phyloP scores from a whole-genome alignment of 371 early-diverging fungal genomes.

The Phascolomyces articulosus region DNA sequence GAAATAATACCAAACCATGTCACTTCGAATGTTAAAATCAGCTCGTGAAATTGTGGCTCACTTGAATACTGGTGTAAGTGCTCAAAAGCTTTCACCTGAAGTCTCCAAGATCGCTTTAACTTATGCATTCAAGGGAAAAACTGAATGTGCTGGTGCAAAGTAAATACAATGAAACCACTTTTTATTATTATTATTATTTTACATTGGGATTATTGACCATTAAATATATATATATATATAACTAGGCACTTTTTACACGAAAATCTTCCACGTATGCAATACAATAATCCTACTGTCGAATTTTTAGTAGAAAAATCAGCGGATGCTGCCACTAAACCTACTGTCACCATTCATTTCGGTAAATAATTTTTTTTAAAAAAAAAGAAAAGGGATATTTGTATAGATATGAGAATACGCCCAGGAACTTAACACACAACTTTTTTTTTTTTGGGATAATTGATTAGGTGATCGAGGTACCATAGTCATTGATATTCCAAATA shows the following conservation, averaged over 20 bases:
- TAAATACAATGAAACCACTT: conserved; percentile 19
- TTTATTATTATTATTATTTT: neutral
- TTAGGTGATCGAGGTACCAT: conserved; percentile 23
- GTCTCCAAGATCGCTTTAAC: conserved; percentile 60
- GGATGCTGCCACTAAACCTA: conserved; percentile 50
- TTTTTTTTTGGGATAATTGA: too few relatives aligned
- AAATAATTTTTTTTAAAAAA: conserved; percentile 9
- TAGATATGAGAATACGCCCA: too few relatives aligned
- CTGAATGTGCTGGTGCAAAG: conserved; percentile 65
- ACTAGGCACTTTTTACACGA: conserved; percentile 63
- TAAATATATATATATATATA: neutral
- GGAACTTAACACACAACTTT: too few relatives aligned
- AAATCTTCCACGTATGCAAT: conserved; percentile 63
- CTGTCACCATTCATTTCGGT: conserved; percentile 64
- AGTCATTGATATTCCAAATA: conserved; percentile 51
- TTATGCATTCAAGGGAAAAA: conserved; percentile 55
- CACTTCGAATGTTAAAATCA: conserved; percentile 42
- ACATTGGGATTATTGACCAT: neutral
- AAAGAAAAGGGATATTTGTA: too few relatives aligned
- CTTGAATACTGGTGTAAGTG: conserved; percentile 52
- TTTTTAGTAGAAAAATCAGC: conserved; percentile 54
- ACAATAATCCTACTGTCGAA: conserved; percentile 61
- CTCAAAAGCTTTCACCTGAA: conserved; percentile 48
- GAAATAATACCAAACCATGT: conserved; percentile 34
- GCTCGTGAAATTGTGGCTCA: conserved; percentile 38